Percentiles rank a stretch among this genome's conserved stretches.
Evolutionary conservation across 176 grass and related monocot species (phyloP).

Genomic region (Rhipidocladum racemiflorum): DNA sequence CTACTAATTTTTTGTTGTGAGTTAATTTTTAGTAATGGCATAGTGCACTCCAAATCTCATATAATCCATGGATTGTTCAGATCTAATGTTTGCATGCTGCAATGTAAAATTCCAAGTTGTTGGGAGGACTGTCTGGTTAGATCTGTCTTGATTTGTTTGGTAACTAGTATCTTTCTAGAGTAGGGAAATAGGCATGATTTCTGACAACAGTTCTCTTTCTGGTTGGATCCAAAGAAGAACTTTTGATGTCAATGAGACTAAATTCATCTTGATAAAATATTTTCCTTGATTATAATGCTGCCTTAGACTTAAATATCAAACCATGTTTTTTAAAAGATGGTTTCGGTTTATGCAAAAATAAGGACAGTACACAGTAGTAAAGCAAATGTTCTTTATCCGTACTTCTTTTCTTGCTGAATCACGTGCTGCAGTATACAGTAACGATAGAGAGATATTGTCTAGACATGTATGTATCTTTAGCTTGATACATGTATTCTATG

Average conservation of each 20-base stretch:
- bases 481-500: conserved; percentile 3
- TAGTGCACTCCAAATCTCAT: no score
- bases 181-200: no score
- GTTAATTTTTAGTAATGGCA: no score
- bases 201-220: no score
- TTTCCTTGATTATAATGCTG: conserved; percentile 10
- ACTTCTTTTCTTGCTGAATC: background rate
- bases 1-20: no score
- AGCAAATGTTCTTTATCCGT: background rate
- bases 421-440: background rate
- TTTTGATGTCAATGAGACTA: background rate
- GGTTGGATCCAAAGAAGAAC: no score
- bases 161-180: no score
- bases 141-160: no score
- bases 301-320: background rate
- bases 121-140: no score
- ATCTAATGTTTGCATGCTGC: no score
- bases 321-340: background rate
- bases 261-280: background rate
- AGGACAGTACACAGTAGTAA: background rate
- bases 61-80: no score
- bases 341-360: background rate
- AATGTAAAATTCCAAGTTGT: no score
- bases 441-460: background rate
- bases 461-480: background rate